A percentile compares a stretch with the other conserved stretches of the same genome.
phyloP scores from a whole-genome alignment of 2,329 filamentous ascomycete species.

The Beauveria australis region DNA sequence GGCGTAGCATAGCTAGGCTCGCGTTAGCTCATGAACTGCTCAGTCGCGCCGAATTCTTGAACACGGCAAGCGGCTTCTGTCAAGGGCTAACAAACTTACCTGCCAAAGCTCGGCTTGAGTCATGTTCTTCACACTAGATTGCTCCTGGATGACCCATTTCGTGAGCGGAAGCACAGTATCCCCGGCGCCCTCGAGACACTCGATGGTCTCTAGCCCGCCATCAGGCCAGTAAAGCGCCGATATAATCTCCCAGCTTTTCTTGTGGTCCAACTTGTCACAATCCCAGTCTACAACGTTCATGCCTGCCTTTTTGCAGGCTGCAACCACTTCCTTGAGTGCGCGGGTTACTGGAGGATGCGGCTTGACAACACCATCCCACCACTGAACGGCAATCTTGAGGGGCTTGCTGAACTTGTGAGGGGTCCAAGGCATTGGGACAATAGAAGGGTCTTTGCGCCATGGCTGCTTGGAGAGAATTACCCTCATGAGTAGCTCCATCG shows the following conservation, averaged over 20 bases:
- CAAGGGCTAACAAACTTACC: slow-evolving; percentile 16
- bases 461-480: slow-evolving; percentile 22
- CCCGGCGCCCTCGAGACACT: slow-evolving; percentile 41
- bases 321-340: slow-evolving; percentile 46
- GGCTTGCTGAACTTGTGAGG: slow-evolving; percentile 29
- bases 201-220: slow-evolving; percentile 45
- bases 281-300: slow-evolving; percentile 45
- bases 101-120: slow-evolving; percentile 34
- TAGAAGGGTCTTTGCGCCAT: slow-evolving; percentile 25
- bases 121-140: slow-evolving; percentile 32
- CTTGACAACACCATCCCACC: slow-evolving; percentile 51
- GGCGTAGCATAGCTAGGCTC: slow-evolving; percentile 20
- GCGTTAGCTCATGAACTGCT: background rate
- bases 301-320: slow-evolving; percentile 37
- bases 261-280: slow-evolving; percentile 46
- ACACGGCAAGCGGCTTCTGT: too few species aligned
- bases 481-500: slow-evolving; percentile 29
- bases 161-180: slow-evolving; percentile 53
- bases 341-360: slow-evolving; percentile 52
- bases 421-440: slow-evolving; percentile 27
- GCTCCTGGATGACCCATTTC: slow-evolving; percentile 50
- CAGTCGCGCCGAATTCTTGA: background rate
- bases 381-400: slow-evolving; percentile 52
- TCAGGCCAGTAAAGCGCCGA: slow-evolving; percentile 49
- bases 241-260: slow-evolving; percentile 38